A percentile compares a stretch with the other conserved stretches of the same genome.
These are phyloP conservation scores for Secale cereale DNA, from an alignment of 176 grass and related monocot genomes.

Conservation along the genomic window DNA sequence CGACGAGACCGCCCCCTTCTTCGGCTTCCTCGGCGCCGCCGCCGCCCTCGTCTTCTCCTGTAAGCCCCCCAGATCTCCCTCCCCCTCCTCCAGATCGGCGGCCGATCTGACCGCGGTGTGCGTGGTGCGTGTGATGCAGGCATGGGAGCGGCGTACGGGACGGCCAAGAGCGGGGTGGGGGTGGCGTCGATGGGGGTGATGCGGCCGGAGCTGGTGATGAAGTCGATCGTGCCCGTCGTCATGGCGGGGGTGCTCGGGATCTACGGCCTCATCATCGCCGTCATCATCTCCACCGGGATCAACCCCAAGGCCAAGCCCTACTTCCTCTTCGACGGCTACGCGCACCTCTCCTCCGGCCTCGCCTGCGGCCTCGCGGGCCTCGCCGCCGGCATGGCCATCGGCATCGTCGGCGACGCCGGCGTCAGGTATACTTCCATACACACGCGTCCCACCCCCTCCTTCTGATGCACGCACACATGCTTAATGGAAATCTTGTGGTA, in stretches of 20 bases:
- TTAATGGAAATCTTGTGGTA: too few species aligned
- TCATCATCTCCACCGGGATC: too few species aligned
- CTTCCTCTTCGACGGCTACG: constrained; percentile 73
- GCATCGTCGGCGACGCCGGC: constrained; percentile 53
- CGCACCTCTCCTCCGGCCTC: constrained; percentile 63
- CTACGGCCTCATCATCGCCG: too few species aligned
- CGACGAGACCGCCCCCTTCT: constrained; percentile 98
- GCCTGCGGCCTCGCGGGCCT: constrained; percentile 53
- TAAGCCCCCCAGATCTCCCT: too few species aligned
- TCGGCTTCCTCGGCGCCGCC: constrained; percentile 97
- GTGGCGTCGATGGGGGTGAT: constrained; percentile 76
- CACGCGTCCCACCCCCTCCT: too few species aligned
- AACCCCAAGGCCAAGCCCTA: too few species aligned
- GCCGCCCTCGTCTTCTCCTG: constrained; percentile 97
- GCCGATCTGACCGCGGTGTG: too few species aligned
- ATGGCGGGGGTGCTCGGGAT: too few species aligned
- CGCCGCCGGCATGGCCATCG: constrained; percentile 76
- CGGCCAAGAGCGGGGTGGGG: constrained; percentile 64
- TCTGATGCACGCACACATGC: too few species aligned
- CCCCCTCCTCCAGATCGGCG: too few species aligned
- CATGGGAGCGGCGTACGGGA: constrained; percentile 72
- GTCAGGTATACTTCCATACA: constrained; percentile 33
- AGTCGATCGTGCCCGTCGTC: too few species aligned
- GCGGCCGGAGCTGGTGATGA: constrained; percentile 68
- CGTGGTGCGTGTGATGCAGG: background rate